Conservation (phyloP, 345 rosid species). For the Kandelia obovata region DNA sequence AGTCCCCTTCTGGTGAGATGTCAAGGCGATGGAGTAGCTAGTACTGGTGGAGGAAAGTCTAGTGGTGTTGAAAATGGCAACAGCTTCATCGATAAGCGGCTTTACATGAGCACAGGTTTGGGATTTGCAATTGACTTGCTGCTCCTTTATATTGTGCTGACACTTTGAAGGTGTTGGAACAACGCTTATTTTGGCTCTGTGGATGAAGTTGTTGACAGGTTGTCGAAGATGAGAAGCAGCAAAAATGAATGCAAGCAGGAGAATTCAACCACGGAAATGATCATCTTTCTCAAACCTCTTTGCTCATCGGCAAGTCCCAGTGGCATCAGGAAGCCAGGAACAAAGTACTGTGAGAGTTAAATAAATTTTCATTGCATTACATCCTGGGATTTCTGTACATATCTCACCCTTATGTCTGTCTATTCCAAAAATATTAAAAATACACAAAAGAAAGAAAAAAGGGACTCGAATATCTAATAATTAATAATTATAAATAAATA, state of each 20-base stretch:
- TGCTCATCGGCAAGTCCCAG: not conserved
- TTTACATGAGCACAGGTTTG: conserved; percentile 42
- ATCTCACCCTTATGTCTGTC: too few relatives aligned
- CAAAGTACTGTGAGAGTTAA: too few relatives aligned
- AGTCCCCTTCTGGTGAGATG: conserved; percentile 30
- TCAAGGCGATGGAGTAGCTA: conserved; percentile 15
- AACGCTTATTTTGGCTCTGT: conserved; percentile 31
- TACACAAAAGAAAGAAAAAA: too few relatives aligned
- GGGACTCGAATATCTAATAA: too few relatives aligned
- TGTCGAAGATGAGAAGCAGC: not conserved
- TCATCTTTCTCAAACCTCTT: not conserved
- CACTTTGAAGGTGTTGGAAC: conserved; percentile 23
- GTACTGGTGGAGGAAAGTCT: not conserved
- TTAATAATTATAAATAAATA: too few relatives aligned
- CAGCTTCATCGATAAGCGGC: conserved; percentile 34
- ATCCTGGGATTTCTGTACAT: too few relatives aligned
- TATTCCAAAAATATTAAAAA: too few relatives aligned
- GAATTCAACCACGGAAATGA: not conserved
- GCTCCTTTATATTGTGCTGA: conserved; percentile 21
- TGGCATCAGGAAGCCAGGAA: too few relatives aligned
- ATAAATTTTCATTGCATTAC: too few relatives aligned
- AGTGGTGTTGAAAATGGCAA: conserved; percentile 1
- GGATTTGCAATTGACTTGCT: conserved; percentile 47
- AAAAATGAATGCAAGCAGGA: not conserved
- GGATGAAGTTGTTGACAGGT: conserved; percentile 20